Base-by-base conservation (phyloP, 352 stramenopile genomes). In the Aphanomyces cochlioides region DNA sequence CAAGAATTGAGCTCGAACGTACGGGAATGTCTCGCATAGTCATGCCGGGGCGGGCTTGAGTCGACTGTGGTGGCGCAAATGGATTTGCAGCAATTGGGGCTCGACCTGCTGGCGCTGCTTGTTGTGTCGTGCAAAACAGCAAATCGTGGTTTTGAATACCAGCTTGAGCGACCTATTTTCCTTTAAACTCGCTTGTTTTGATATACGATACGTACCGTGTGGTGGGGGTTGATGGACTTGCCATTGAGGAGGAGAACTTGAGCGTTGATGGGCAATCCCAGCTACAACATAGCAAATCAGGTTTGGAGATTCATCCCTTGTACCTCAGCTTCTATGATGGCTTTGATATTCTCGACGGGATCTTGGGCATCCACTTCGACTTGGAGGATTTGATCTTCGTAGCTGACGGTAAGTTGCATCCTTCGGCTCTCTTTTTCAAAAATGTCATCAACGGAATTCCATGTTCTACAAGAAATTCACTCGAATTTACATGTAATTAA, bases 21-120 rank as follows among this genome's bases (percentile, higher is more conserved):
- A 93, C 85, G 56, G 87, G 85, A 69, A 95, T 93, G 37, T 95
- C 87, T 54, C 83, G 74, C 13, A 93, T 43, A 21, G 82, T 84
- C 87, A 95, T 95, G 53, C 83, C 82, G 7, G 83, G 43, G 13
- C 77, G 85, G 60, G 81, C 83, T 70, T 72, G 50, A 28, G 41
- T 57, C 2, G 54, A 37, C 28, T 41, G 37, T 47, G 64, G 40
- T 39, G 60, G 7, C 45, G 64, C 71, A 28, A 84, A 85, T 8
- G 66, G 66, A n/a, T 28, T 45, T 3, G 74, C 37, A 28, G 63
- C 67, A 43, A 74, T 47, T 69, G 66, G 58, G 57, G 72, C 34
- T 7, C 65, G 64, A 37, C 41, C n/a, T 58, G 73, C 10, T 2
- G 63, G 50, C 43, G 47, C 15, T 21, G 71, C 37, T 39, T 47